A percentile compares a stretch with the other conserved stretches of the same genome.
These are phyloP conservation scores for Fusarium annulatum DNA, from an alignment of 2,329 filamentous ascomycete genomes.

Conservation along the genomic window DNA sequence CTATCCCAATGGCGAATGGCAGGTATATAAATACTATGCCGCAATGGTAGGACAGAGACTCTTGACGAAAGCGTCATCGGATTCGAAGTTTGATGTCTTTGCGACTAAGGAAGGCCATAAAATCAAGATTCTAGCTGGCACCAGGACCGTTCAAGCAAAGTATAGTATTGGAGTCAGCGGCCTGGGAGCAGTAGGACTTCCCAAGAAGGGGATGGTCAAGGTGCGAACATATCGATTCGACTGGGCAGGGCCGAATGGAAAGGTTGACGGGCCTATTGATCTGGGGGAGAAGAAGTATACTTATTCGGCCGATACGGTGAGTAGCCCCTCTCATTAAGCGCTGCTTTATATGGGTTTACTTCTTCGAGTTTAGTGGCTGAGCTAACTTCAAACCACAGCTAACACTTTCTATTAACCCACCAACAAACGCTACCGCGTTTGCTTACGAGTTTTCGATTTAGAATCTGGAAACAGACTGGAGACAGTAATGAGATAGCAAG, in stretches of 20 bases:
- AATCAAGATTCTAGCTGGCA: not conserved
- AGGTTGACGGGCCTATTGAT: not conserved
- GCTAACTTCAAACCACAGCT: not conserved
- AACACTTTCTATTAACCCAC: not conserved
- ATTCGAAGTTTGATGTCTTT: not conserved
- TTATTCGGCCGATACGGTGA: not conserved
- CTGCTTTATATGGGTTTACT: too few species aligned
- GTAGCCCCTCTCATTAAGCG: accelerated
- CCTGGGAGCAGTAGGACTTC: accelerated
- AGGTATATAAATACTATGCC: not conserved
- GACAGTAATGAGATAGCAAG: accelerated
- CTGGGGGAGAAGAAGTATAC: not conserved
- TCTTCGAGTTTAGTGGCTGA: too few species aligned
- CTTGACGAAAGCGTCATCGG: not conserved
- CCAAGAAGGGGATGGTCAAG: not conserved
- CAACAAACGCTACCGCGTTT: not conserved
- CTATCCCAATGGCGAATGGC: not conserved
- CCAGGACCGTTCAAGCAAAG: not conserved
- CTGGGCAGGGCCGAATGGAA: not conserved
- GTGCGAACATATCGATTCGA: not conserved
- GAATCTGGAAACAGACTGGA: too few species aligned
- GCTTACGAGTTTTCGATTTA: not conserved
- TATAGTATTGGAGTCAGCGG: accelerated
- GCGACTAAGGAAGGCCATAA: not conserved
- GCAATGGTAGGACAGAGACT: not conserved